Evolutionary conservation across 148 eudicot genomes (phyloP).

Genomic region (Beta vulgaris): DNA sequence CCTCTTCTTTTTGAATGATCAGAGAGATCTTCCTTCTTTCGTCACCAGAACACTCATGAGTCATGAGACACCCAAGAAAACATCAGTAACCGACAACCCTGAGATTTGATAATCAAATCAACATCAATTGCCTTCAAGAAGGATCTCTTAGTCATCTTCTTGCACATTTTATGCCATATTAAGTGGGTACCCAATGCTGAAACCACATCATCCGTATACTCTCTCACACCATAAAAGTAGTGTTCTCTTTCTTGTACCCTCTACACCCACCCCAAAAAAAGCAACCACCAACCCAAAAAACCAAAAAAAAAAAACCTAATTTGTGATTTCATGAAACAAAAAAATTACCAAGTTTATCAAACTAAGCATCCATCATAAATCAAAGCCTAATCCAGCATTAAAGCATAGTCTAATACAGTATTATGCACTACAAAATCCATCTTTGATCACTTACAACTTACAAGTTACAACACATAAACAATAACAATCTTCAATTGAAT

Average conservation of each 20-base stretch:
- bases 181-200: background rate
- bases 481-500: background rate
- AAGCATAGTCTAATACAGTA: conserved; percentile 8
- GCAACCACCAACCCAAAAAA: too few relatives aligned
- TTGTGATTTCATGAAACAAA: conserved; percentile 3
- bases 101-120: background rate
- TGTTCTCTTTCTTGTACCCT: background rate
- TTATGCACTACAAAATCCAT: conserved; percentile 15
- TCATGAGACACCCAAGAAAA: too few relatives aligned
- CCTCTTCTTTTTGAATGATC: background rate
- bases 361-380: conserved; percentile 2
- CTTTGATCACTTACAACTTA: conserved; percentile 2
- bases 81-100: background rate
- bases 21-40: background rate
- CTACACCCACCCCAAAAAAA: background rate
- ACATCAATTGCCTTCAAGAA: background rate
- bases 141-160: background rate
- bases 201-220: background rate
- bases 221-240: conserved; percentile 1
- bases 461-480: background rate
- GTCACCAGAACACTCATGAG: background rate
- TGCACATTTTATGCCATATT: background rate
- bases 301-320: background rate
- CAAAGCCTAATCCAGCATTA: background rate
- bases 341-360: conserved; percentile 1